Evolutionary conservation across 331 rosid species (phyloP).

Genomic region (Arachis monticola): DNA sequence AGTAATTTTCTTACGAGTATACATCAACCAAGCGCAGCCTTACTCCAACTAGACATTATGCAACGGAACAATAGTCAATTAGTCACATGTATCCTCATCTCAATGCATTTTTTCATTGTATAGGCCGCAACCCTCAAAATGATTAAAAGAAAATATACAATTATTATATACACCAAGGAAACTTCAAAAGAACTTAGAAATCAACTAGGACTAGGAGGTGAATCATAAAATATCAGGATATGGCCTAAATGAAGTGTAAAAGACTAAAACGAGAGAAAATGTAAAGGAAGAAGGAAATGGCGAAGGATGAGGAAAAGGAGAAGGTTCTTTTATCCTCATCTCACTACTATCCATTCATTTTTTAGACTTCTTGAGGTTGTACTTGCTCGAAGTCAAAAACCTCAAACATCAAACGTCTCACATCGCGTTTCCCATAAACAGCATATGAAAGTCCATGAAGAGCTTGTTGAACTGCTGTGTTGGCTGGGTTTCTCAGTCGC

Average conservation of each 20-base stretch:
- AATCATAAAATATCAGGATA: constrained; percentile 3
- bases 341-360: constrained; percentile 22
- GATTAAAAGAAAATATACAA: not conserved
- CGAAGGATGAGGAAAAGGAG: not conserved
- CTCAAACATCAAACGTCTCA: constrained; percentile 84
- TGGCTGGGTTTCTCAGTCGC: constrained; percentile 66
- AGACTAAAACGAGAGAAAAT: not conserved
- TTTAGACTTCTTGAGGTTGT: constrained; percentile 59
- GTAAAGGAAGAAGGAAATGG: too few species aligned
- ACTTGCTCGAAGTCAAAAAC: constrained; percentile 81
- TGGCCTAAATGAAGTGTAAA: constrained; percentile 15
- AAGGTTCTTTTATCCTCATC: constrained; percentile 5
- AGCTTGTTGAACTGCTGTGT: constrained; percentile 80
- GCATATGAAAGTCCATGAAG: constrained; percentile 78
- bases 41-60: not conserved
- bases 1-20: too few species aligned
- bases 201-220: constrained; percentile 13
- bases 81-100: not conserved
- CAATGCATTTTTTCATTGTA: not conserved
- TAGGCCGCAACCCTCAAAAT: constrained; percentile 3
- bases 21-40: not conserved
- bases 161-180: constrained; percentile 21
- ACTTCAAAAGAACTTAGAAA: constrained; percentile 23
- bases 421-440: constrained; percentile 85
- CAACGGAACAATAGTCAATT: not conserved